Conservation (phyloP, 2,329 filamentous ascomycete genomes). For the Tolypocladium cylindrosporum region DNA sequence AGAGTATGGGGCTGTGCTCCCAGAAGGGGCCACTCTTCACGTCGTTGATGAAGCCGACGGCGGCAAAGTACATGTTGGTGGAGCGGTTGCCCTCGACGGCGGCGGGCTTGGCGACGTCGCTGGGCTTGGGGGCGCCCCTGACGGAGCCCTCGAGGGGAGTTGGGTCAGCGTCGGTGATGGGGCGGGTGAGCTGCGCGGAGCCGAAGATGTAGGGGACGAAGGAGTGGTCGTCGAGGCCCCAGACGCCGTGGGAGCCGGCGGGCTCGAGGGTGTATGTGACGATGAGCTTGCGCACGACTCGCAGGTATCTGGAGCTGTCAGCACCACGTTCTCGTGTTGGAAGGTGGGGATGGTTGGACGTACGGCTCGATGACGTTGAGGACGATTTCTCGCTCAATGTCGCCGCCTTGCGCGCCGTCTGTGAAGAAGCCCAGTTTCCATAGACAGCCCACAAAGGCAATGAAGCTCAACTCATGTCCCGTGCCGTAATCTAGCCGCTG, state of each 20-base stretch:
- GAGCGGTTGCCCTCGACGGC: slow-evolving; percentile 56
- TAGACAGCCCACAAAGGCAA: slow-evolving; percentile 80
- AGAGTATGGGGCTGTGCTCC: slow-evolving; percentile 92
- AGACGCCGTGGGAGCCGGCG: slow-evolving; percentile 92
- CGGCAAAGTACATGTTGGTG: slow-evolving; percentile 84
- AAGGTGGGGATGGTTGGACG: not conserved
- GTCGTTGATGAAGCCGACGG: slow-evolving; percentile 93
- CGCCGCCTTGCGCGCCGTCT: slow-evolving; percentile 36
- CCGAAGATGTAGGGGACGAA: slow-evolving; percentile 94
- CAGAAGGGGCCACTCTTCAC: slow-evolving; percentile 96
- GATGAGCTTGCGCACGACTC: slow-evolving; percentile 72
- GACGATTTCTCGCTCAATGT: slow-evolving; percentile 70
- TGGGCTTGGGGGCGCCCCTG: slow-evolving; percentile 59
- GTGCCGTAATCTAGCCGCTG: slow-evolving; percentile 93
- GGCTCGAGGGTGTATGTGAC: slow-evolving; percentile 88
- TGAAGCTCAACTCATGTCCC: slow-evolving; percentile 88
- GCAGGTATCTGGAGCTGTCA: slow-evolving; percentile 52
- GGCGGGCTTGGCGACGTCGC: slow-evolving; percentile 54
- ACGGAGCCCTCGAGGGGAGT: slow-evolving; percentile 75
- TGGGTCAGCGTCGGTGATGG: slow-evolving; percentile 50
- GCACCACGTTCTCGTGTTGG: not conserved
- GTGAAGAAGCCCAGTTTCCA: slow-evolving; percentile 84
- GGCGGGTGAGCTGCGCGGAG: slow-evolving; percentile 76
- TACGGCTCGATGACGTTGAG: slow-evolving; percentile 75
- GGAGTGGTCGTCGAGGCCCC: slow-evolving; percentile 96